Conservation (phyloP, 768 basidiomycete genomes). For the Trametes cubensis region DNA sequence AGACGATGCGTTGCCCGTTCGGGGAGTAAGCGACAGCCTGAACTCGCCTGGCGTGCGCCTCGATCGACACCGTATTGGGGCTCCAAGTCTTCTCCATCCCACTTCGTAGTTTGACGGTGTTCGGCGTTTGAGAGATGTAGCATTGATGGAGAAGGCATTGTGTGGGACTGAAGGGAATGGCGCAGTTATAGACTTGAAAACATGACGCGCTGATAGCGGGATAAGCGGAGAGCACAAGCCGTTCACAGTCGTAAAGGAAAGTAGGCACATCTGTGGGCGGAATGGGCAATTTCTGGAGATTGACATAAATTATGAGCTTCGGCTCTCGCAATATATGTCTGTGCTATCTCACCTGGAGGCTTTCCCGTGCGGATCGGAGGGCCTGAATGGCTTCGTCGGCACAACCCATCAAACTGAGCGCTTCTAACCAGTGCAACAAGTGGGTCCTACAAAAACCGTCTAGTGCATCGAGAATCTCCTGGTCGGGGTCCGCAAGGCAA, state of each 20-base stretch:
- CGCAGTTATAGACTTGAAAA: slow-evolving; percentile 19
- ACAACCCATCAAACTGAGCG: slow-evolving; percentile 9
- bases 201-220: slow-evolving; percentile 21
- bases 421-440: slow-evolving; percentile 32
- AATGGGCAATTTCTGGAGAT: neutral
- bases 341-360: neutral
- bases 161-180: slow-evolving; percentile 10
- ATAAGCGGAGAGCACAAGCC: slow-evolving; percentile 15
- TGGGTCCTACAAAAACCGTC: slow-evolving; percentile 18
- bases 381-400: slow-evolving; percentile 3
- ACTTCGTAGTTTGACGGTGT: neutral
- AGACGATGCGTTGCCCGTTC: slow-evolving; percentile 4
- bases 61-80: neutral
- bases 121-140: neutral
- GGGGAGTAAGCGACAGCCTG: slow-evolving; percentile 9
- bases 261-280: neutral
- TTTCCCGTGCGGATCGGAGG: neutral
- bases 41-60: neutral
- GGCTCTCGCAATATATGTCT: too few relatives aligned
- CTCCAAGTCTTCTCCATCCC: neutral
- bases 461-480: neutral
- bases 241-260: slow-evolving; percentile 18
- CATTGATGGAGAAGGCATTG: neutral
- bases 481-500: neutral
- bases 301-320: too few relatives aligned